phyloP scores from a whole-genome alignment of 192 early-diverging fungal genomes.

The Coemansia sp. region DNA sequence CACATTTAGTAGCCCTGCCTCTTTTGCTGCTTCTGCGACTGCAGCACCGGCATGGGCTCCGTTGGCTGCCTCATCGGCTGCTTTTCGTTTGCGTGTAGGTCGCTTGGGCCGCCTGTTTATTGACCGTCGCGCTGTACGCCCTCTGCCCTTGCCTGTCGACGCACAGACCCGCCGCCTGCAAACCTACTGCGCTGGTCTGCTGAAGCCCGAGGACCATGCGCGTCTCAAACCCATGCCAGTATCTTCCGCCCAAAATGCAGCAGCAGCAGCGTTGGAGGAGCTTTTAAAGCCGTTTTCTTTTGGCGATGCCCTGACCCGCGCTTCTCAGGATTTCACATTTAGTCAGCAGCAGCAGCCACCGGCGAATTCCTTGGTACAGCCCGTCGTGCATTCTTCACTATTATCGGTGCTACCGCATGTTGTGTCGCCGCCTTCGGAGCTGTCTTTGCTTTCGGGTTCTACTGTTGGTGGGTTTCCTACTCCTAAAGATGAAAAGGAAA shows the following conservation, averaged over 20 bases:
- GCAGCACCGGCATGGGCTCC: slow-evolving; percentile 9
- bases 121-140: slow-evolving; percentile 28
- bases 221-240: slow-evolving; percentile 3
- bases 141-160: background rate
- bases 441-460: background rate
- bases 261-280: slow-evolving; percentile 12
- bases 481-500: background rate
- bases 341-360: too few species aligned
- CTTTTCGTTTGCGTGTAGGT: slow-evolving; percentile 37
- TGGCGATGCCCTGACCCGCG: background rate
- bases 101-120: slow-evolving; percentile 32
- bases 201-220: slow-evolving; percentile 30
- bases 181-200: slow-evolving; percentile 28
- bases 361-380: too few species aligned
- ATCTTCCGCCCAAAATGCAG: background rate
- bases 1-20: slow-evolving; percentile 18
- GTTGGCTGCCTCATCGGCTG: too few species aligned
- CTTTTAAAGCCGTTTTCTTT: slow-evolving; percentile 40
- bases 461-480: background rate
- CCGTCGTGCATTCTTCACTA: too few species aligned
- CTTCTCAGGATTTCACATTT: too few species aligned
- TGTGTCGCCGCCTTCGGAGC: background rate
- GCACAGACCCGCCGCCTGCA: slow-evolving; percentile 12
- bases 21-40: slow-evolving; percentile 6
- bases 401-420: background rate